Evolutionary conservation across 371 early-diverging fungal genomes (phyloP).

Genomic region (Apophysomyces variabilis): DNA sequence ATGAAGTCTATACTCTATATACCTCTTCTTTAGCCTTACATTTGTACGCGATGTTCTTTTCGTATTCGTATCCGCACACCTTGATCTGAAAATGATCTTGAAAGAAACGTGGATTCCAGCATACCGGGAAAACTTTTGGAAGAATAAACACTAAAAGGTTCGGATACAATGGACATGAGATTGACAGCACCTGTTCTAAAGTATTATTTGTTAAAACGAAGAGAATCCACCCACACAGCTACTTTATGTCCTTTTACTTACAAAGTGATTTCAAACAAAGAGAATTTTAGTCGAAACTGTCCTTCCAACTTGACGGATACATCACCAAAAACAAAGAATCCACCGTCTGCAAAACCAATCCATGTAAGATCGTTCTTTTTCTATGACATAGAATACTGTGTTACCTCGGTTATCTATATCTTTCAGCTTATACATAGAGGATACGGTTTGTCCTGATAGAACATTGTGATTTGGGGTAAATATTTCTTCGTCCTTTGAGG

Average conservation of each 20-base stretch:
- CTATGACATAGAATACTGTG: not conserved
- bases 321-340: constrained; percentile 95
- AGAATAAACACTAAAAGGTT: constrained; percentile 79
- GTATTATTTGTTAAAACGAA: not conserved
- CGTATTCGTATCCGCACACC: constrained; percentile 57
- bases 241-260: constrained; percentile 25
- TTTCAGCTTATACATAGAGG: constrained; percentile 51
- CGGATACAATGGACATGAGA: constrained; percentile 48
- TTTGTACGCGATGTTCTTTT: constrained; percentile 52
- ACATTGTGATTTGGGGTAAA: constrained; percentile 42
- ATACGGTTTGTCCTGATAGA: constrained; percentile 49
- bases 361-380: not conserved
- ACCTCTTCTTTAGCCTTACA: constrained; percentile 26
- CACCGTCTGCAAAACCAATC: constrained; percentile 65
- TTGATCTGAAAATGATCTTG: constrained; percentile 56
- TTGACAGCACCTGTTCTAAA: constrained; percentile 30
- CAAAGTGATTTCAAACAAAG: constrained; percentile 84
- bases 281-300: constrained; percentile 83
- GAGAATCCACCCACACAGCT: not conserved
- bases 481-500: constrained; percentile 39
- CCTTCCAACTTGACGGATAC: constrained; percentile 92
- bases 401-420: constrained; percentile 48
- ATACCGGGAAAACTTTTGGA: constrained; percentile 93
- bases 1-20: not conserved
- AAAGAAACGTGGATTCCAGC: constrained; percentile 63